Evolutionary conservation across 192 early-diverging fungal species (phyloP).

Genomic region (Coemansia sp.): DNA sequence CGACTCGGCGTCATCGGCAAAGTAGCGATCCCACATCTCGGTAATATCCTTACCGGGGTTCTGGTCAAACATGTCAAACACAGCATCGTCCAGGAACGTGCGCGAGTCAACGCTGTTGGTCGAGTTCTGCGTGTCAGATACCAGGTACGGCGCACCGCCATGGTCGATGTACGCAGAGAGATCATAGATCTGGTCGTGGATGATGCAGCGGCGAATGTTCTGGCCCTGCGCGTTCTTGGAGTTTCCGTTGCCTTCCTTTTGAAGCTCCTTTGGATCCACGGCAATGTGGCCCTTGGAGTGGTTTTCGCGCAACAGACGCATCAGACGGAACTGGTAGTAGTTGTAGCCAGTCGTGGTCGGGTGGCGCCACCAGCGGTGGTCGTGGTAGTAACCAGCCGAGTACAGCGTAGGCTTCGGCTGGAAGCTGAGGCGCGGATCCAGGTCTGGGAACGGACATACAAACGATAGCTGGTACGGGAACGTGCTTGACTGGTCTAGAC

Average conservation of each 20-base stretch:
- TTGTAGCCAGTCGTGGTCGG: slow-evolving; percentile 60
- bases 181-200: slow-evolving; percentile 73
- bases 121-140: slow-evolving; percentile 42
- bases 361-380: slow-evolving; percentile 66
- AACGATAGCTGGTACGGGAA: slow-evolving; percentile 70
- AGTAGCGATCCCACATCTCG: slow-evolving; percentile 57
- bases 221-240: slow-evolving; percentile 40
- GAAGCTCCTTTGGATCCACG: slow-evolving; percentile 58
- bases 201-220: slow-evolving; percentile 60
- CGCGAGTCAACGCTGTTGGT: slow-evolving; percentile 42
- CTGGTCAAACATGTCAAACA: slow-evolving; percentile 66
- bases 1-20: slow-evolving; percentile 43
- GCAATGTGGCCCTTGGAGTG: slow-evolving; percentile 70
- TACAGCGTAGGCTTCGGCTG: slow-evolving; percentile 57
- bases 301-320: slow-evolving; percentile 59
- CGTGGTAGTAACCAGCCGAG: slow-evolving; percentile 63
- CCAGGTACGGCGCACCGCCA: slow-evolving; percentile 45
- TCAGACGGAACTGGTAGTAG: slow-evolving; percentile 69
- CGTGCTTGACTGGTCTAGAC: slow-evolving; percentile 61
- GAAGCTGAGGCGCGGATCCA: slow-evolving; percentile 58
- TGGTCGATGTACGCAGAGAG: slow-evolving; percentile 64
- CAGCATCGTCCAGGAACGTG: slow-evolving; percentile 60
- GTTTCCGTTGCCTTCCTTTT: slow-evolving; percentile 53
- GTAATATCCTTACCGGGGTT: slow-evolving; percentile 67
- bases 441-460: slow-evolving; percentile 58